Base-by-base conservation (phyloP, 257 asterid species). In the Primulina tabacum region DNA sequence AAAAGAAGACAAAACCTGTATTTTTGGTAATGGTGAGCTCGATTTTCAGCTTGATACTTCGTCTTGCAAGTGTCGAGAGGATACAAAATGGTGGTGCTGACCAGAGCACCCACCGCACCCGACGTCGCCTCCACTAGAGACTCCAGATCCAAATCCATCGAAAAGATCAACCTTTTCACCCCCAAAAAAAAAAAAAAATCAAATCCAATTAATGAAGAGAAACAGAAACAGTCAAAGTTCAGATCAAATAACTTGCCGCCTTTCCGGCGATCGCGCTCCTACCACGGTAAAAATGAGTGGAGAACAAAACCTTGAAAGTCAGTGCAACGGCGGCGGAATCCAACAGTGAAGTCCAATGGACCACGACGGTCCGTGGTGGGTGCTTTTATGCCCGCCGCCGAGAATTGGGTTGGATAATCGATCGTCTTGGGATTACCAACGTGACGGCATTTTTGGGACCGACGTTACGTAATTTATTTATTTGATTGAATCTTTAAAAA, bases 41-140 rank as follows among this genome's bases (percentile, higher is more conserved):
- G 90, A 80, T 88, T 85, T 61, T 92, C 98, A 75, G 98, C 97
- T 83, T 92, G 98, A 62, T 85, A 92, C 78, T 90, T 92, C n/a
- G 89, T 84, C 81, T 92, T 92, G 86, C 97, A 90, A 71, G 98
- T 92, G 57, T 92, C 98, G 12, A 92, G 82, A 24, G 98, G 98
- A 73, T 92, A 92, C 80, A 92, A 57, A 64, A 92, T 66, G 72
- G 98, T 87, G 78, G 96, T 92, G 81, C 98, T 92, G 37, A 88
- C 84, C 75, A 92, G 86, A 58, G 98, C 74, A 71, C 98, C 98
- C 69, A 92, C 77, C 43, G 98, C 98, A 63, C 97, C 98, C 7
- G 98, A 84, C 7, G 96, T 80, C 67, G 98, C 98, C 81, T 92
- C 98, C 64, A 84, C 90, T 60, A 88, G 8, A 10, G 96, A 87